Evolutionary conservation across 108 stramenopile species (phyloP).

Genomic region (Licmophora abbreviata): DNA sequence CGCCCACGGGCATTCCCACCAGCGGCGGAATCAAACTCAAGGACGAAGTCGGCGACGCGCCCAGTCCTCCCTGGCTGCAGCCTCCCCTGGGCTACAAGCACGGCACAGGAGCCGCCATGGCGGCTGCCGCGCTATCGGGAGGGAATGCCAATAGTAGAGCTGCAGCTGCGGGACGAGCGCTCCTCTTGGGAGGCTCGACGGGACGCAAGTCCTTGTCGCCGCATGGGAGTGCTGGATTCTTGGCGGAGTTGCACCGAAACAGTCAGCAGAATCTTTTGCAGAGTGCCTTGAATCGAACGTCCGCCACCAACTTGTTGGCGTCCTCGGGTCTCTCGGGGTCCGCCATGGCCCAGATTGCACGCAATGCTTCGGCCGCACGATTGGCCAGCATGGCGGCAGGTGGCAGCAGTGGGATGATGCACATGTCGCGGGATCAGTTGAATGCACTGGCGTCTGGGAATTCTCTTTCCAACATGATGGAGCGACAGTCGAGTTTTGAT

Average conservation of each 20-base stretch:
- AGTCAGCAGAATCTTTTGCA: constrained; percentile 24
- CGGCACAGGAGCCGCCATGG: constrained; percentile 31
- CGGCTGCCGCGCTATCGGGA: constrained; percentile 27
- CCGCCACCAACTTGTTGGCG: constrained; percentile 30
- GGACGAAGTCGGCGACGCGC: neutral
- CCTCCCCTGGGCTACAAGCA: constrained; percentile 51
- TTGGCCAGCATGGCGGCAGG: constrained; percentile 21
- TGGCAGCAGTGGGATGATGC: constrained; percentile 34
- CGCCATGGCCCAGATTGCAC: constrained; percentile 62
- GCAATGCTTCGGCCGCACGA: constrained; percentile 49
- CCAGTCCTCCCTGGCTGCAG: constrained; percentile 47
- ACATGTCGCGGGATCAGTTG: constrained; percentile 67
- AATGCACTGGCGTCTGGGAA: constrained; percentile 47
- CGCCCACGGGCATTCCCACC: constrained; percentile 1
- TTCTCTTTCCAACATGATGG: constrained; percentile 68
- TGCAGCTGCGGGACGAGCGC: constrained; percentile 62
- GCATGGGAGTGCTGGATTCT: constrained; percentile 20
- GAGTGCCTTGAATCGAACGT: constrained; percentile 3
- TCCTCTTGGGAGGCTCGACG: constrained; percentile 29
- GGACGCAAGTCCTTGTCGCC: constrained; percentile 1
- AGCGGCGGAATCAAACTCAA: constrained; percentile 1
- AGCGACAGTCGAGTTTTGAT: constrained; percentile 66
- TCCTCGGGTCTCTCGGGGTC: constrained; percentile 10
- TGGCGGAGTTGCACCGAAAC: constrained; percentile 40
- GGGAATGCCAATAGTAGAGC: constrained; percentile 37